Evolutionary conservation across 208 protist genomes (phyloP), one percentile per base, ranked within the genome.

Genomic region (Herpetomonas tarakana): DNA sequence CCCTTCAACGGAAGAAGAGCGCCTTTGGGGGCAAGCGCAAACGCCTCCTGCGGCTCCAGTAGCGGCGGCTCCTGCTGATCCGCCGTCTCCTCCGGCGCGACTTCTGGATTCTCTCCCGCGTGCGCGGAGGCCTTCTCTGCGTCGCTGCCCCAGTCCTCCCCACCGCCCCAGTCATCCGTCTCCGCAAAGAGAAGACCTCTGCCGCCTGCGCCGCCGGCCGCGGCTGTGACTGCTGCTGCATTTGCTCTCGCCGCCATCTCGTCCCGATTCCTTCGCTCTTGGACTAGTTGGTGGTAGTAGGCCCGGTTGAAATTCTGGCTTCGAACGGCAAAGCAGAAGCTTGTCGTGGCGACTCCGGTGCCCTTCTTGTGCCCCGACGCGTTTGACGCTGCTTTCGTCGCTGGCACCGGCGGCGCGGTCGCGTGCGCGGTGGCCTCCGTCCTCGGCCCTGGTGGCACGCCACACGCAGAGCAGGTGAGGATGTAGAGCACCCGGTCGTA

Each of bases 401-500:
- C 49, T 24, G 9, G 2, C 26, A 3, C 21, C 27, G 22, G 50
- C 2, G 53, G 29, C 9, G 31, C 38, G 2, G 31, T 45, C 31
- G 58, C 31, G 0, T 38, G 14, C 7, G 14, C 38, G 3, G 49
- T 4, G 18, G 25, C 38, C 1, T 25, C 3, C 7, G 63, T 1
- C 41, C 38, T 29, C 9, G 58, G 16, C 3, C 28, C 35, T 3
- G 58, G 9, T 14, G 49, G 41, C 19, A 35, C 50, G 12, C 71
- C 71, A 58, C 88, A 94, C 14, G 59, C 51, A 28, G 68, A 35
- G 61, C 90, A 96, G 35, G 65, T 71, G 28, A 96, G 62, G 6
- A 96, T 51, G 61, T 96, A 96, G 3, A 96, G 41, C 25, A 96
- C 78, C 22, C 90, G 75, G 64, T 96, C 90, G 58, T 83, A 90